Evolutionary conservation across 2,329 filamentous ascomycete species (phyloP), one percentile per base, ranked within the genome.

Genomic region (Fusarium udum): DNA sequence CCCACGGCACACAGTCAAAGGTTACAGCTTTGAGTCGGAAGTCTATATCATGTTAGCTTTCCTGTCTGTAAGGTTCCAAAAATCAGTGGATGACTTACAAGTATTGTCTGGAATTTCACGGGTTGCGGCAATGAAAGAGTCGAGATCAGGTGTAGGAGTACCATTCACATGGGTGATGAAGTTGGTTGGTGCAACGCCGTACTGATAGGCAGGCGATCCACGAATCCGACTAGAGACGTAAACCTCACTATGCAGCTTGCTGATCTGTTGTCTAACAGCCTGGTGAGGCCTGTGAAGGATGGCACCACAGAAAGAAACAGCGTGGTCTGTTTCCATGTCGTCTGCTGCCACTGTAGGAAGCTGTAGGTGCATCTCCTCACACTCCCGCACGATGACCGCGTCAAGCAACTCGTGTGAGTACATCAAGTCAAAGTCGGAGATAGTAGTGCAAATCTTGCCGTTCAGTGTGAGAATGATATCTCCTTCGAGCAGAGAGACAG

Each of bases 121-220:
- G 24, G 97, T 95, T 72, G 95, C 93, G 32, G 86, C 86, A 70
- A 98, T 86, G 82, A 99, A 98, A 7, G 89, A 84, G 76, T 93
- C 89, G 14, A 99, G 86, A 77, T 97, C 92, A 4, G 92, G 92
- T 0, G 96, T 98, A 22, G 93, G 87, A 66, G 93, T 89, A 61
- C 94, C 95, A 81, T 99, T 99, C 77, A 99, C 95, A 72, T 96
- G 94, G 1, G 95, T 97, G 82, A 99, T 93, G 83, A 99, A 99
- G 83, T 98, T 99, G 22, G 96, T 99, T 3, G 95, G 95, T 9
- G 95, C 94, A 36, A 99, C 89, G 22, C 95, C 95, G 79, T 97
- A 97, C 81, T 95, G 94, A 79, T 95, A 96, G 1, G 94, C 89
- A 0, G 94, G 94, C 4, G 92, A 95, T 36, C 94, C 95, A 51